Conservation (phyloP, 108 stramenopile species). For the Parietichytrium sp. region DNA sequence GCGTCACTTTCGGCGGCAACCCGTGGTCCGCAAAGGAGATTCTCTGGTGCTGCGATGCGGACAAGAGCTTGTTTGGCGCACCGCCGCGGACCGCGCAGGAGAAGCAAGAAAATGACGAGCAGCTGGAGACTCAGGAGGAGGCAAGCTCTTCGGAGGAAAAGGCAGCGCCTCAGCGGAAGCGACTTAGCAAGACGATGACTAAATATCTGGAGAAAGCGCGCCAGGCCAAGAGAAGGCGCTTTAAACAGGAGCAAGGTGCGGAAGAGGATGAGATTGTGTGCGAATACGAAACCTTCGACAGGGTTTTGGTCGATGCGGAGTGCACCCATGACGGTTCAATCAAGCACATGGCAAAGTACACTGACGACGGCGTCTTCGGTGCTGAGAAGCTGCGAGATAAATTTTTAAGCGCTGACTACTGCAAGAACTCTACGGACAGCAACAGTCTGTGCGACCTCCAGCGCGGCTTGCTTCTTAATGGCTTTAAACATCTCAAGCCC, state of each 20-base stretch:
- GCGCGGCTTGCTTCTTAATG: slow-evolving; percentile 65
- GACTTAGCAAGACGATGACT: slow-evolving; percentile 81
- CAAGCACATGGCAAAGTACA: slow-evolving; percentile 52
- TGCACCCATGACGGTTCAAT: slow-evolving; percentile 88
- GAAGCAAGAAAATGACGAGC: too few species aligned
- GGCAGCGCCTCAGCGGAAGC: slow-evolving; percentile 62
- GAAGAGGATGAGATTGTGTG: background rate
- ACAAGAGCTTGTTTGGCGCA: slow-evolving; percentile 60
- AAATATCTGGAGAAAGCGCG: slow-evolving; percentile 60
- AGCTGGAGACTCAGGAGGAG: too few species aligned
- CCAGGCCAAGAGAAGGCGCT: slow-evolving; percentile 39
- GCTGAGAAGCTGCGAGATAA: background rate
- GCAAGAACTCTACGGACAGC: background rate
- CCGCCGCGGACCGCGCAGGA: too few species aligned
- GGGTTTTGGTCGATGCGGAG: slow-evolving; percentile 88
- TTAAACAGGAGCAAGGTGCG: background rate
- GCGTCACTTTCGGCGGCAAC: slow-evolving; percentile 46
- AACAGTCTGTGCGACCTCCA: slow-evolving; percentile 72
- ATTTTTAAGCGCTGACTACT: slow-evolving; percentile 51
- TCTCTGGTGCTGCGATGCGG: slow-evolving; percentile 67
- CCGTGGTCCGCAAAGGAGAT: slow-evolving; percentile 39
- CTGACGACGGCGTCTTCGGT: background rate
- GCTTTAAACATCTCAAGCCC: slow-evolving; percentile 70
- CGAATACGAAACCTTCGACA: slow-evolving; percentile 61
- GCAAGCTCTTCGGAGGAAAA: background rate